Base-by-base conservation (phyloP, 768 basidiomycete species). In the Trametes cinnabarina region DNA sequence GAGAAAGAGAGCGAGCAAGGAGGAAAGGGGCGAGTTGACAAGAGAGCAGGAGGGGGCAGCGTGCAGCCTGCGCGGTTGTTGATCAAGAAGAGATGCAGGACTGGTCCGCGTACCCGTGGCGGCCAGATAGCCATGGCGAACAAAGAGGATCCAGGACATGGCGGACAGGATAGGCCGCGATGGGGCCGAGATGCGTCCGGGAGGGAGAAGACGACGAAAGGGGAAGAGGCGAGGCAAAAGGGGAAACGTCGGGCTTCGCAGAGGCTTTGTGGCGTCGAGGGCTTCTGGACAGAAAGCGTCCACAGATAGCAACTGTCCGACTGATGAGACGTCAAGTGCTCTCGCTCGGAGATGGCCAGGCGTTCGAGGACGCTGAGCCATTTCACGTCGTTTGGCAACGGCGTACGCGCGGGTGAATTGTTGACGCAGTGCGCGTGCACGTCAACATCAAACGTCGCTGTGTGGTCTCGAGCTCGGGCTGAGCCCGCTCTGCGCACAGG, bases 111-210 rank as follows among this genome's bases (percentile, higher is more conserved):
- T 15, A 4, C n/a, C 40, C 20, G 19, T 6, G n/a, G 42, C 14
- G 28, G 26, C 3, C 44, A 43, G 41, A 34, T 3, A 35, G 44
- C 41, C 40, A 4, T 32, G 6, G 30, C 7, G 30, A 32, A n/a
- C n/a, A n/a, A n/a, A n/a, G n/a, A n/a, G n/a, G 30, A 32, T n/a
- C 40, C 22, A 42, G 41, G 41, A 42, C 12, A 19, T 11, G 22
- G 20, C 41, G 41, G 41, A 19, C 19, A 22, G 8, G 49, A 46
- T 39, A 48, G 47, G 47, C 60, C 60, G 60, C 55, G 47, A 43
- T 56, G 35, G 60, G 60, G 46, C 60, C 60, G 60, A 61, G 55
- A 61, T 61, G 55, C 20, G 60, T 47, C 60, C 55, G 60, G 32
- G 20, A 10, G 34, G 12, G 35, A 26, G 30, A 23, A 43, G 40